Evolutionary conservation across 148 eudicot genomes (phyloP).

Genomic region (Vaccinium myrtillus): DNA sequence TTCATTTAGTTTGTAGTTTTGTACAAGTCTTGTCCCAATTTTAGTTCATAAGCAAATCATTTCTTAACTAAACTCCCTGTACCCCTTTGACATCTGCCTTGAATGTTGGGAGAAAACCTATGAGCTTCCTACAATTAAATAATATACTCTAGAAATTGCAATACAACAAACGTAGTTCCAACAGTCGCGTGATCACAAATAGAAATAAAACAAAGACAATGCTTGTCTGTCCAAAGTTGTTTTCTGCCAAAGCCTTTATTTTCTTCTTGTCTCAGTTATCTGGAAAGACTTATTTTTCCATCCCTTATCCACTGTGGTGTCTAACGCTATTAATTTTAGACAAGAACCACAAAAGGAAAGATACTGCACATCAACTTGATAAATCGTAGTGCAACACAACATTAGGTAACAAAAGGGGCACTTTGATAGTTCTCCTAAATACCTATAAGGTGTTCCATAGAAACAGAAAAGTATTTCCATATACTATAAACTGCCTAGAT

Average conservation of each 20-base stretch:
- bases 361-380: neutral
- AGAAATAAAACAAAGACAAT: neutral
- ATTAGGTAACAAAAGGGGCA: neutral
- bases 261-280: neutral
- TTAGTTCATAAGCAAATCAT: neutral
- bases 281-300: neutral
- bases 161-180: neutral
- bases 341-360: neutral
- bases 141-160: neutral
- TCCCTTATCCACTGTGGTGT: neutral
- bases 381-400: too few species aligned
- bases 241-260: neutral
- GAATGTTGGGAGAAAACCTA: neutral
- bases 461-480: neutral
- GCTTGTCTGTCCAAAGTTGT: neutral
- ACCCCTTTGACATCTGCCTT: neutral
- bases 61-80: neutral
- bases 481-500: neutral
- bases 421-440: neutral
- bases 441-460: neutral
- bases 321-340: neutral
- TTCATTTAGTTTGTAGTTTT: neutral
- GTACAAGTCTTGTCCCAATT: neutral
- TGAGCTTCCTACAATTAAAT: neutral
- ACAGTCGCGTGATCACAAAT: neutral